These are phyloP conservation scores for Puccinia coronata DNA, from an alignment of 1,284 basidiomycete genomes.

Conservation along the genomic window DNA sequence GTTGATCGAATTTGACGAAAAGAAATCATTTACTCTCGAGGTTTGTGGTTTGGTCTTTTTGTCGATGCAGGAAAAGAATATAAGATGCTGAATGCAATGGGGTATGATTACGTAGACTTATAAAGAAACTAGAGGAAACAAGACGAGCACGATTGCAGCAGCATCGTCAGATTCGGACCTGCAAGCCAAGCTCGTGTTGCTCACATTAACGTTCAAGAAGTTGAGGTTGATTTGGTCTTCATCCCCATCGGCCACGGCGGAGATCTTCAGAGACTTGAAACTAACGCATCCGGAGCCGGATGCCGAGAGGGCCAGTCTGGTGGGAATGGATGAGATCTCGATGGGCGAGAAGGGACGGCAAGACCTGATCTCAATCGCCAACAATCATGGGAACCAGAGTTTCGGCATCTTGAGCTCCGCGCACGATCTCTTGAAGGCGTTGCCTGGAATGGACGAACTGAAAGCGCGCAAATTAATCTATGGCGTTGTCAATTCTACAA, in stretches of 20 bases:
- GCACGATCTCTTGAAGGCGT: slow-evolving; percentile 38
- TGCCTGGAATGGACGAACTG: slow-evolving; percentile 37
- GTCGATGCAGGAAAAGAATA: neutral
- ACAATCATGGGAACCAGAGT: neutral
- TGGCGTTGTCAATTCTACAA: neutral
- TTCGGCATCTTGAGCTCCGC: slow-evolving; percentile 29
- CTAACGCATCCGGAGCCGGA: slow-evolving; percentile 80
- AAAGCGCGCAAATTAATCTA: slow-evolving; percentile 40
- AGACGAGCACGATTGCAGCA: slow-evolving; percentile 56
- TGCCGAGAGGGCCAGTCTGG: slow-evolving; percentile 69
- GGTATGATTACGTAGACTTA: slow-evolving; percentile 24
- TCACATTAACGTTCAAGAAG: slow-evolving; percentile 84
- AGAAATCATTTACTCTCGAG: slow-evolving; percentile 82
- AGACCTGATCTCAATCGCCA: slow-evolving; percentile 46
- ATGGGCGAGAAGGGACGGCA: slow-evolving; percentile 50
- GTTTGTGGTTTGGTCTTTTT: slow-evolving; percentile 5
- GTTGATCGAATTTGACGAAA: slow-evolving; percentile 97
- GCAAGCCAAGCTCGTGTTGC: slow-evolving; percentile 78
- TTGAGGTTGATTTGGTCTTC: slow-evolving; percentile 95
- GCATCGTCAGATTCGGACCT: slow-evolving; percentile 60
- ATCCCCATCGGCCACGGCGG: slow-evolving; percentile 85
- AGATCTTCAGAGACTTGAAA: slow-evolving; percentile 92
- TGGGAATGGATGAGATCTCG: slow-evolving; percentile 69
- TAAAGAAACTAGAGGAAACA: slow-evolving; percentile 40
- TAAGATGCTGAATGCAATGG: neutral